A percentile compares a stretch with the other conserved stretches of the same genome.
Evolutionary conservation across 192 early-diverging fungal species (phyloP).

Genomic region (Spizellomyces sp.): DNA sequence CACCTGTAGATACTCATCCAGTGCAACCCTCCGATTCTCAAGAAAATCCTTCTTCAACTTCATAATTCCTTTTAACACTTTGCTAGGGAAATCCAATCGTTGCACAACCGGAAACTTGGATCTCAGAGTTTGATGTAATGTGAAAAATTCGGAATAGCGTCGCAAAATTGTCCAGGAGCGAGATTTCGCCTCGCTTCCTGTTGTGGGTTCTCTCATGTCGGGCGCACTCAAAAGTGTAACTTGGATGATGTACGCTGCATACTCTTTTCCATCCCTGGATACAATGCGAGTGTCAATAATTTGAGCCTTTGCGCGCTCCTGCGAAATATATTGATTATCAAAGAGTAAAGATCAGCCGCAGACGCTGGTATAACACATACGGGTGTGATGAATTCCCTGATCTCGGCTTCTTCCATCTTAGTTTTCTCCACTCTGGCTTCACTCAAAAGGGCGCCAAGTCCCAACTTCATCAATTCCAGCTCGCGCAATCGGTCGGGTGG

Average conservation of each 20-base stretch:
- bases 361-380: slow-evolving; percentile 28
- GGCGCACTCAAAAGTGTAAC: slow-evolving; percentile 9
- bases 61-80: slow-evolving; percentile 63
- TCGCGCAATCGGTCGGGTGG: slow-evolving; percentile 20
- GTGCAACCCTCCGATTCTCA: slow-evolving; percentile 63
- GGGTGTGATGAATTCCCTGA: slow-evolving; percentile 38
- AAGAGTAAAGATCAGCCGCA: background rate
- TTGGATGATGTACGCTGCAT: slow-evolving; percentile 31
- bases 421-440: slow-evolving; percentile 31
- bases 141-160: slow-evolving; percentile 84
- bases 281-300: slow-evolving; percentile 23
- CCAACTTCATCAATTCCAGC: slow-evolving; percentile 32
- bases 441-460: slow-evolving; percentile 23
- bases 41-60: slow-evolving; percentile 68
- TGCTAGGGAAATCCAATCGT: slow-evolving; percentile 71
- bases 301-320: slow-evolving; percentile 22
- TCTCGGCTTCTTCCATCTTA: slow-evolving; percentile 27
- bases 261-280: slow-evolving; percentile 24
- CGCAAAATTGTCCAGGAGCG: slow-evolving; percentile 45
- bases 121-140: slow-evolving; percentile 73
- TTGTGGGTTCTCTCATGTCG: too few relatives aligned
- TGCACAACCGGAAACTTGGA: slow-evolving; percentile 60
- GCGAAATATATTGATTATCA: background rate
- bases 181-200: too few relatives aligned
- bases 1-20: slow-evolving; percentile 74